Evolutionary conservation across 148 eudicot genomes (phyloP).

Genomic region (Persicaria maculosa): DNA sequence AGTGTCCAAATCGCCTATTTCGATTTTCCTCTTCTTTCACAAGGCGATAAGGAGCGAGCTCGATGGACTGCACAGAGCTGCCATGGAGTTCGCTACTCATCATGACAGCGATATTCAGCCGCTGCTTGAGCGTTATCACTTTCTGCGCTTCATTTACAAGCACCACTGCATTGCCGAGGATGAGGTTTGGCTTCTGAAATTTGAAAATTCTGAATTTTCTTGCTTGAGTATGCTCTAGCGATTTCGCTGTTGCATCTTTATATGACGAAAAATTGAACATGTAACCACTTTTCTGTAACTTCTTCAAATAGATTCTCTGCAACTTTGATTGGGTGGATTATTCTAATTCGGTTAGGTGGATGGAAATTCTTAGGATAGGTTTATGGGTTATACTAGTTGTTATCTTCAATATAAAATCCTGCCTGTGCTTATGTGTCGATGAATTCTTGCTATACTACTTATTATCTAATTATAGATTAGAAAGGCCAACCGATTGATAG

Average conservation of each 20-base stretch:
- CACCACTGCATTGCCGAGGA: conserved; percentile 96
- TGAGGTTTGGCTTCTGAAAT: conserved; percentile 34
- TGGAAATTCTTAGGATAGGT: not conserved
- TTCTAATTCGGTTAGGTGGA: not conserved
- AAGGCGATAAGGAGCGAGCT: conserved; percentile 78
- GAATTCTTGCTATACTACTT: not conserved
- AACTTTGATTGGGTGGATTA: not conserved
- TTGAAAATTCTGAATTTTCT: not conserved
- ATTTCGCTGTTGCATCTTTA: not conserved
- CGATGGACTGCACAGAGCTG: conserved; percentile 62
- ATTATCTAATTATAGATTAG: no score
- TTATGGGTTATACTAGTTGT: not conserved
- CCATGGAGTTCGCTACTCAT: conserved; percentile 60
- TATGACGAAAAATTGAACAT: no score
- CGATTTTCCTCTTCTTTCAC: conserved; percentile 75
- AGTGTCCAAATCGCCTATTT: conserved; percentile 55
- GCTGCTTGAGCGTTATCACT: conserved; percentile 60
- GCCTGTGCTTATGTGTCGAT: not conserved
- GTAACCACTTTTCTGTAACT: no score
- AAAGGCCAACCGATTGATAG: not conserved
- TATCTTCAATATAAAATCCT: not conserved
- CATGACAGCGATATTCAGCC: conserved; percentile 47
- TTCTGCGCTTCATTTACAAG: conserved; percentile 64
- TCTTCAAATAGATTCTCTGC: no score
- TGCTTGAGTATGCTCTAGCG: not conserved